Conservation (phyloP, 1,284 basidiomycete species). For the Jaminaea rosea region DNA sequence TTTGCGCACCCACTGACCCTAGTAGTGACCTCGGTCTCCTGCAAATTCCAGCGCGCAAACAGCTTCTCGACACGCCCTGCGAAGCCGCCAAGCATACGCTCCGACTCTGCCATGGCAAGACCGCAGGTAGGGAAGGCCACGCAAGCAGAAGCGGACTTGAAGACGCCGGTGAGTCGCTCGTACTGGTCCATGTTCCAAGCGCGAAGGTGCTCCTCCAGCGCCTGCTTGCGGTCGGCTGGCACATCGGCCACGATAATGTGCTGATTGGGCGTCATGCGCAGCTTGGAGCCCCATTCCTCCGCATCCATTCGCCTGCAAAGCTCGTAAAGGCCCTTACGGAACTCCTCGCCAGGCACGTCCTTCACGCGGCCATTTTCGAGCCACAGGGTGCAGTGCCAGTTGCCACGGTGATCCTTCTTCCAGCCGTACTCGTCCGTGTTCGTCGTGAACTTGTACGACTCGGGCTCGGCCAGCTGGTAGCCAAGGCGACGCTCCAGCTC, state of each 20-base stretch:
- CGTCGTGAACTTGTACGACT: conserved; percentile 70
- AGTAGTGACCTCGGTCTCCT: conserved; percentile 91
- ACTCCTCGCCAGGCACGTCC: conserved; percentile 78
- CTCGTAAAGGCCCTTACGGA: conserved; percentile 86
- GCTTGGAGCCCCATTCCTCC: conserved; percentile 54
- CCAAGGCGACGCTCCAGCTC: conserved; percentile 86
- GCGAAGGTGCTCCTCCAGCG: conserved; percentile 69
- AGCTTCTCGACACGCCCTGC: conserved; percentile 92
- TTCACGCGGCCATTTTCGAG: conserved; percentile 96
- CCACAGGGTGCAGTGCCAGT: conserved; percentile 85
- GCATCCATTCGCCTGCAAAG: conserved; percentile 66
- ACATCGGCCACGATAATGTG: conserved; percentile 85
- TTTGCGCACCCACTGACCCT: conserved; percentile 61
- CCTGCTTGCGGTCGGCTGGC: conserved; percentile 54
- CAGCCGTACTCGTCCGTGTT: conserved; percentile 95
- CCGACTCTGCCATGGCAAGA: conserved; percentile 89
- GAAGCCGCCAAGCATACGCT: conserved; percentile 85
- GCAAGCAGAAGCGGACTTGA: conserved; percentile 55
- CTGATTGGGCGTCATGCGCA: conserved; percentile 80
- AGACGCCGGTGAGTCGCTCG: conserved; percentile 9
- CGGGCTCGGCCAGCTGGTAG: conserved; percentile 61
- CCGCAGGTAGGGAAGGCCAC: conserved; percentile 94
- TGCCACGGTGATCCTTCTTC: conserved; percentile 76
- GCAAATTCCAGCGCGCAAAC: conserved; percentile 81
- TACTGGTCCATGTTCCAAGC: conserved; percentile 86